Conservation (phyloP, 768 basidiomycete genomes). For the Dendrothele bispora region DNA sequence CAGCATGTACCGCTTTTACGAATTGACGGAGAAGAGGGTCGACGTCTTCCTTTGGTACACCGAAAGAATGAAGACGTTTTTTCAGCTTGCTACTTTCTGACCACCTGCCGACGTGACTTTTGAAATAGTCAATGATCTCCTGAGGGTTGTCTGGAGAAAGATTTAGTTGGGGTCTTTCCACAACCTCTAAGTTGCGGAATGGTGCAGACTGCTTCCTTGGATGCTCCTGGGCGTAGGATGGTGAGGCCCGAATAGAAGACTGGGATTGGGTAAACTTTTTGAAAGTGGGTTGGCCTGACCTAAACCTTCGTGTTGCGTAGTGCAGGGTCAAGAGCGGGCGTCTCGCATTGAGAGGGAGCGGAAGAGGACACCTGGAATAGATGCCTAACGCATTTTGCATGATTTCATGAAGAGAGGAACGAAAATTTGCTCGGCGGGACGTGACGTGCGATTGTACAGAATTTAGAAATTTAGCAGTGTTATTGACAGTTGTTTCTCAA, state of each 20-base stretch:
- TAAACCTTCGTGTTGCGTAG: not conserved
- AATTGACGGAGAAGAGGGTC: conserved; percentile 43
- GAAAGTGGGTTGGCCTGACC: not conserved
- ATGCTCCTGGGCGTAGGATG: too few relatives aligned
- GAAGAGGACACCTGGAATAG: not conserved
- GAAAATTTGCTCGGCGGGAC: too few relatives aligned
- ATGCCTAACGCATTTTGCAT: conserved; percentile 1
- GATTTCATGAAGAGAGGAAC: conserved; percentile 1
- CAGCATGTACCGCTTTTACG: conserved; percentile 34
- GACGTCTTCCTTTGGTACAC: conserved; percentile 42
- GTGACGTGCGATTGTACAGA: too few relatives aligned
- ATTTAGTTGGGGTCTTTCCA: not conserved
- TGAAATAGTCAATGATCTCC: conserved; percentile 32
- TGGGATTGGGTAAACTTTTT: not conserved
- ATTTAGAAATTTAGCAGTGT: too few relatives aligned
- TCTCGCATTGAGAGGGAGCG: not conserved
- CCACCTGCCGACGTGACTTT: conserved; percentile 40
- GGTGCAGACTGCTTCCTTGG: too few relatives aligned
- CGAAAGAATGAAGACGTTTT: conserved; percentile 46
- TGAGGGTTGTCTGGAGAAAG: conserved; percentile 11
- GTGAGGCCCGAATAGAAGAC: not conserved
- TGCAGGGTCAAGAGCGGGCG: not conserved
- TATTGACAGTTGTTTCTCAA: conserved; percentile 1
- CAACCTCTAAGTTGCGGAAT: not conserved
- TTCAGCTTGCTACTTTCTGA: conserved; percentile 25